phyloP scores from a whole-genome alignment of 139 green algal species.

The Chlamydomonas urium region DNA sequence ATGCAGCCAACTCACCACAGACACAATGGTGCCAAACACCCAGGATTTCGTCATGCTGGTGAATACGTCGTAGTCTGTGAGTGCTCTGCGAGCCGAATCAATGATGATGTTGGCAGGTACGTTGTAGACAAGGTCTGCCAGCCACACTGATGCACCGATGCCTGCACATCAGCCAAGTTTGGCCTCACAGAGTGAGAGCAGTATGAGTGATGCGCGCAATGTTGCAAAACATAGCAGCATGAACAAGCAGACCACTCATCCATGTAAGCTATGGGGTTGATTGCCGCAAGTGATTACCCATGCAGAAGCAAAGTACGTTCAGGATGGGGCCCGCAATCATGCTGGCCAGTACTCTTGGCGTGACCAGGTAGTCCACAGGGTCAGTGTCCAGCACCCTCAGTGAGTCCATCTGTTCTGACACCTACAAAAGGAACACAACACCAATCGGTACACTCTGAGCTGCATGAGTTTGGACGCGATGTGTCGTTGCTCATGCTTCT shows the following conservation, averaged over 20 bases:
- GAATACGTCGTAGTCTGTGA: constrained; percentile 85
- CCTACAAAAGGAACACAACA: too few species aligned
- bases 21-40: constrained; percentile 90
- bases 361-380: constrained; percentile 98
- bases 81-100: constrained; percentile 77
- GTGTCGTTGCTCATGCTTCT: too few species aligned
- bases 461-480: too few species aligned
- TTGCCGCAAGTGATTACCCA: constrained; percentile 54
- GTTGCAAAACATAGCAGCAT: too few species aligned
- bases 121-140: constrained; percentile 92
- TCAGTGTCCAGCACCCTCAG: constrained; percentile 91
- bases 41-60: constrained; percentile 86
- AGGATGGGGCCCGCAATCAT: constrained; percentile 91
- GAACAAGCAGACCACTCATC: neutral
- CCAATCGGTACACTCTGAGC: too few species aligned
- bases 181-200: too few species aligned
- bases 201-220: too few species aligned
- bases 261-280: neutral
- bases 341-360: constrained; percentile 85
- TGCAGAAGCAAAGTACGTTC: constrained; percentile 94
- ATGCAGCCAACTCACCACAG: constrained; percentile 62
- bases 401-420: constrained; percentile 97
- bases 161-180: too few species aligned
- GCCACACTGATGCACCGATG: constrained; percentile 80
- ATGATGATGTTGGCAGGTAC: constrained; percentile 93